A percentile compares a stretch with the other conserved stretches of the same genome.
Evolutionary conservation across 768 basidiomycete genomes (phyloP).

Genomic region (Serpula lacrymans): DNA sequence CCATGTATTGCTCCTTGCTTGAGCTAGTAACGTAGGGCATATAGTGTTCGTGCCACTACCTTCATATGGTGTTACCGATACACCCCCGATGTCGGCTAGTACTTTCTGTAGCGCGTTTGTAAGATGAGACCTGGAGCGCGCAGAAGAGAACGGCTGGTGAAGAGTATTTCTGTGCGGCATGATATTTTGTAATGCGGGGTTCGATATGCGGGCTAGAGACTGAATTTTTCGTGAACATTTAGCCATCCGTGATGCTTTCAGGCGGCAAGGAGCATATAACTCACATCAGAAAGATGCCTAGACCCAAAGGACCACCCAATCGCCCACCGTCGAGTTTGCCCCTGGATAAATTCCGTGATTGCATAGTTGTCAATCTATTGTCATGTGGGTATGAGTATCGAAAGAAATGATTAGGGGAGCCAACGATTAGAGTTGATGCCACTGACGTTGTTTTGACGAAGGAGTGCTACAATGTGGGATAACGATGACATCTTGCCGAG

Average conservation of each 20-base stretch:
- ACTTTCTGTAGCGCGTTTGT: constrained; percentile 22
- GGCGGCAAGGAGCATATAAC: constrained; percentile 22
- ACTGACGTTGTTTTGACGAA: constrained; percentile 46
- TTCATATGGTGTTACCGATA: constrained; percentile 11
- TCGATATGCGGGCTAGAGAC: constrained; percentile 33
- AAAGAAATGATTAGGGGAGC: constrained; percentile 6
- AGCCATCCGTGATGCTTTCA: no score
- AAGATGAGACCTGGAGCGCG: constrained; percentile 9
- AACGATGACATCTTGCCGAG: constrained; percentile 85
- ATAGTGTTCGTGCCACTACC: background rate
- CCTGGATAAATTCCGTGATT: constrained; percentile 79
- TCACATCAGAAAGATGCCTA: constrained; percentile 71
- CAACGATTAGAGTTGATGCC: constrained; percentile 23
- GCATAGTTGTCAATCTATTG: constrained; percentile 82
- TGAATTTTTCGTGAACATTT: constrained; percentile 26
- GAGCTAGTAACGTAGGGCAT: constrained; percentile 21
- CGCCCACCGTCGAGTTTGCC: constrained; percentile 90
- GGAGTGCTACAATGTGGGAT: constrained; percentile 48
- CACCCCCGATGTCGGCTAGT: constrained; percentile 32
- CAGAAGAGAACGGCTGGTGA: constrained; percentile 31
- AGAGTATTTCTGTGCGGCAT: constrained; percentile 61
- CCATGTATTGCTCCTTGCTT: constrained; percentile 52
- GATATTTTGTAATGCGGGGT: constrained; percentile 43
- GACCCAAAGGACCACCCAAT: constrained; percentile 80
- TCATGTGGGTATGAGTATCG: background rate